A percentile compares a stretch with the other conserved stretches of the same genome.
These are phyloP conservation scores for Coemansia brasiliensis DNA, from an alignment of 192 early-diverging fungal genomes.

Conservation along the genomic window DNA sequence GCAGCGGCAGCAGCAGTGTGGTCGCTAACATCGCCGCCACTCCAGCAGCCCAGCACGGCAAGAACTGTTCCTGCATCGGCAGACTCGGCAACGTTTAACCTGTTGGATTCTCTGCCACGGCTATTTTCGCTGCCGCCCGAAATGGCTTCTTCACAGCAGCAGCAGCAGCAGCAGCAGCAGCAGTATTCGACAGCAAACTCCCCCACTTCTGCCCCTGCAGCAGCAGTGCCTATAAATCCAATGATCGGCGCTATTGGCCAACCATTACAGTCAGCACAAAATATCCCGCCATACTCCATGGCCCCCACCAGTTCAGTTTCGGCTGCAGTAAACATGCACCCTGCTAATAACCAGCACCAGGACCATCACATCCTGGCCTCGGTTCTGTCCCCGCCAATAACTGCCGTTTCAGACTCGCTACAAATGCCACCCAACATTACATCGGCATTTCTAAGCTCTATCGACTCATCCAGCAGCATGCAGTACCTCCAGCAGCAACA, in stretches of 20 bases:
- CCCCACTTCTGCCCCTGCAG: not conserved
- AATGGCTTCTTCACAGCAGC: not conserved
- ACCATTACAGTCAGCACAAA: not conserved
- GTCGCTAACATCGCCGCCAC: conserved; percentile 23
- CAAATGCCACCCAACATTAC: conserved; percentile 10
- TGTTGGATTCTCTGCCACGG: conserved; percentile 33
- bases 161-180: conserved; percentile 2
- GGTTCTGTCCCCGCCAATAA: conserved; percentile 5
- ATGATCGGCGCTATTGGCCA: conserved; percentile 5
- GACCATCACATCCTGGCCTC: conserved; percentile 7
- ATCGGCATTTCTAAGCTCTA: conserved; percentile 18
- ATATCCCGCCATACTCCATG: too few species aligned
- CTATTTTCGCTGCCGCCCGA: conserved; percentile 27
- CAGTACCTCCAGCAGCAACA: conserved; percentile 3
- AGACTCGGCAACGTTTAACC: conserved; percentile 10
- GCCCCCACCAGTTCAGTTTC: too few species aligned
- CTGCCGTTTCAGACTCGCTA: not conserved
- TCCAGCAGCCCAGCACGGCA: not conserved
- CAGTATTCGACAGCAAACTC: too few species aligned
- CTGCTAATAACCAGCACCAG: not conserved
- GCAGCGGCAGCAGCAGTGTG: conserved; percentile 20
- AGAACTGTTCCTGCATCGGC: not conserved
- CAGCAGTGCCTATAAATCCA: not conserved
- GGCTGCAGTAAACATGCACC: not conserved
- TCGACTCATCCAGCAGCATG: conserved; percentile 9